Evolutionary conservation across 306 rosid genomes (phyloP).

Genomic region (Casuarina glauca): DNA sequence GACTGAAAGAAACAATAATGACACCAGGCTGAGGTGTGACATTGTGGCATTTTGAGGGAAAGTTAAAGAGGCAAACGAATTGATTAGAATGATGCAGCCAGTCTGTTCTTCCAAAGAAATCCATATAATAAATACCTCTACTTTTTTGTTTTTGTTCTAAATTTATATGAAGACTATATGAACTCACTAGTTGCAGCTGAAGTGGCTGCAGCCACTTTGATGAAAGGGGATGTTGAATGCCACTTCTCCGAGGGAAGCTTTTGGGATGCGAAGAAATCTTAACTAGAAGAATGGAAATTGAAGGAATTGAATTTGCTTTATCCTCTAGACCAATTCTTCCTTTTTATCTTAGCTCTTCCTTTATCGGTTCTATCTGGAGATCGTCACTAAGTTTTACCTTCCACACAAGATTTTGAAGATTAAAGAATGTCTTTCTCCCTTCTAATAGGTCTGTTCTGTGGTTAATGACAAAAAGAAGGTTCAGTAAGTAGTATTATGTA

Average conservation of each 20-base stretch:
- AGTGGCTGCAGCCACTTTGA: too few relatives aligned
- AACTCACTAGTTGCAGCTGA: too few relatives aligned
- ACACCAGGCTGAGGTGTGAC: neutral
- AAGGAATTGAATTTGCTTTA: neutral
- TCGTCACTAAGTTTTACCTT: neutral
- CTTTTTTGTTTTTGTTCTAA: too few relatives aligned
- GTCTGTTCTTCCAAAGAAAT: neutral
- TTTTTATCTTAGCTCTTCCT: neutral
- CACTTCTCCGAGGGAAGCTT: neutral
- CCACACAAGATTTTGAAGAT: too few relatives aligned
- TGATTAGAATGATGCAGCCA: neutral
- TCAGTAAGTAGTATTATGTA: too few relatives aligned
- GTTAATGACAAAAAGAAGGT: neutral
- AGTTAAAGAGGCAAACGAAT: neutral
- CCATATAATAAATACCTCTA: neutral
- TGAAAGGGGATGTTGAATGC: neutral
- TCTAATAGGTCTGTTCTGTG: neutral
- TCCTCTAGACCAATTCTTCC: neutral
- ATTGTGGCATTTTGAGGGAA: neutral
- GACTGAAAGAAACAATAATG: neutral
- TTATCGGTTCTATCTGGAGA: neutral
- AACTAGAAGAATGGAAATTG: neutral
- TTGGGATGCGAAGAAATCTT: neutral
- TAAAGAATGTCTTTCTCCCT: too few relatives aligned
- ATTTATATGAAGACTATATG: too few relatives aligned